These are phyloP conservation scores for Choricystis sp. DNA, from an alignment of 139 green algal genomes.

Conservation along the genomic window DNA sequence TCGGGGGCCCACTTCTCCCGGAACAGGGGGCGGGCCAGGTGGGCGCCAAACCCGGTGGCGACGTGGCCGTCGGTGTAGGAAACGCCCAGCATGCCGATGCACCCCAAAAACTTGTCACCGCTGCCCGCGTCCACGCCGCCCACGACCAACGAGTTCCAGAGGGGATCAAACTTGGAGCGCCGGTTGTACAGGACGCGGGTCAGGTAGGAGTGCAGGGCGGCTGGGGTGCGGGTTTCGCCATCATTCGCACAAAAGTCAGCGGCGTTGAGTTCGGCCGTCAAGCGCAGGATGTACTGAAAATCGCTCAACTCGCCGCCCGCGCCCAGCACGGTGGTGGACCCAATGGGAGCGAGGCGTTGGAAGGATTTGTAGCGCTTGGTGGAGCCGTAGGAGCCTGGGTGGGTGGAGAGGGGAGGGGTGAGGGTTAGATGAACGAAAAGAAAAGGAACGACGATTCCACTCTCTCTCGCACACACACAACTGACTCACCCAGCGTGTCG, in stretches of 20 bases:
- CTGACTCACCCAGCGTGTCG: constrained; percentile 68
- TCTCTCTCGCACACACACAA: too few relatives aligned
- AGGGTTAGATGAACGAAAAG: neutral
- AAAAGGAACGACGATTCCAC: neutral
- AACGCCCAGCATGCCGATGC: constrained; percentile 81
- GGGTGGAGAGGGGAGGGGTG: neutral
- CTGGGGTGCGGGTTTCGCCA: constrained; percentile 46
- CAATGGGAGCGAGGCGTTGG: constrained; percentile 62
- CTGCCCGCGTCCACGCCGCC: constrained; percentile 37
- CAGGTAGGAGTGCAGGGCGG: constrained; percentile 80
- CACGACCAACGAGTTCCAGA: constrained; percentile 94
- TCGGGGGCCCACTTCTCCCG: constrained; percentile 67
- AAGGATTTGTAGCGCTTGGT: constrained; percentile 97
- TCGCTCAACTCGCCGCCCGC: constrained; percentile 86
- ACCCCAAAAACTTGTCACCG: constrained; percentile 60
- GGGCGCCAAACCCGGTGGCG: constrained; percentile 76
- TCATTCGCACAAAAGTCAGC: constrained; percentile 85
- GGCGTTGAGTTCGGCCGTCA: constrained; percentile 81
- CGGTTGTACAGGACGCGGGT: constrained; percentile 92
- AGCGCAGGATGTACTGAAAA: constrained; percentile 73
- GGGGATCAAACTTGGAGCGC: constrained; percentile 73
- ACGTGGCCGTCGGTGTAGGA: constrained; percentile 55
- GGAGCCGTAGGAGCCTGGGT: constrained; percentile 72
- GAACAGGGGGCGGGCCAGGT: constrained; percentile 83
- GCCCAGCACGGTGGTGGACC: constrained; percentile 51